Percentiles rank a stretch among this genome's conserved stretches.
These are phyloP conservation scores for Blastomyces emzantsi DNA, from an alignment of 2,329 filamentous ascomycete species.

Conservation along the genomic window DNA sequence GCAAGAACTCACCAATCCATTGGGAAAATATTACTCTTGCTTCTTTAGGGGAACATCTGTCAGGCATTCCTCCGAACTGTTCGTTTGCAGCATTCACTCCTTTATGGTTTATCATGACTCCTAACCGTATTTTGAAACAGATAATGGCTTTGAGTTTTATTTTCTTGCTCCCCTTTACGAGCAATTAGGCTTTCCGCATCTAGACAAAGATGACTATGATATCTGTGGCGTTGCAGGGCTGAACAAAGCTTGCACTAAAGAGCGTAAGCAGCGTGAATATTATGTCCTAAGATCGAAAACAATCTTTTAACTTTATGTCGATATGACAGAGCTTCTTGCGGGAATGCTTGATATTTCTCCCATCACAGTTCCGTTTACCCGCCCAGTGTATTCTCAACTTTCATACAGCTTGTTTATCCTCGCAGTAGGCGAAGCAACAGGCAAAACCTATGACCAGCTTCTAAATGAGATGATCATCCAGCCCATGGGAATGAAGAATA, in stretches of 20 bases:
- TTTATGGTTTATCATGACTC: neutral
- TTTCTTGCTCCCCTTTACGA: conserved; percentile 30
- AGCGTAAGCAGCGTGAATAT: conserved; percentile 21
- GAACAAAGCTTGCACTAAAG: conserved; percentile 27
- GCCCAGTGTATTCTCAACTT: conserved; percentile 37
- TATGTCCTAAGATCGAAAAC: neutral
- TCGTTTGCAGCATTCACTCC: conserved; percentile 10
- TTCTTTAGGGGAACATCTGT: conserved; percentile 32
- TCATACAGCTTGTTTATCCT: conserved; percentile 33
- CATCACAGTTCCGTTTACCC: conserved; percentile 24
- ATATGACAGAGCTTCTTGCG: conserved; percentile 25
- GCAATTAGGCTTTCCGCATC: conserved; percentile 30
- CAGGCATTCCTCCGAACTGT: conserved; percentile 33
- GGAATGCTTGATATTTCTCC: conserved; percentile 27
- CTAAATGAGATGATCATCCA: conserved; percentile 21
- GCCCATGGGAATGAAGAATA: conserved; percentile 22
- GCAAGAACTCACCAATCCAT: conserved; percentile 19
- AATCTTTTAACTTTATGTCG: neutral
- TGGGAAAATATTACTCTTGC: conserved; percentile 35
- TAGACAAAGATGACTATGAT: conserved; percentile 30
- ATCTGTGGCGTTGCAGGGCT: conserved; percentile 31
- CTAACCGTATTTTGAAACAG: neutral
- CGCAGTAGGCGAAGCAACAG: conserved; percentile 24
- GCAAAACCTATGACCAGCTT: conserved; percentile 20
- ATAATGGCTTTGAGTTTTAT: conserved; percentile 33